phyloP scores from a whole-genome alignment of 495 filamentous ascomycete genomes.

The Lindgomyces ingoldianus region DNA sequence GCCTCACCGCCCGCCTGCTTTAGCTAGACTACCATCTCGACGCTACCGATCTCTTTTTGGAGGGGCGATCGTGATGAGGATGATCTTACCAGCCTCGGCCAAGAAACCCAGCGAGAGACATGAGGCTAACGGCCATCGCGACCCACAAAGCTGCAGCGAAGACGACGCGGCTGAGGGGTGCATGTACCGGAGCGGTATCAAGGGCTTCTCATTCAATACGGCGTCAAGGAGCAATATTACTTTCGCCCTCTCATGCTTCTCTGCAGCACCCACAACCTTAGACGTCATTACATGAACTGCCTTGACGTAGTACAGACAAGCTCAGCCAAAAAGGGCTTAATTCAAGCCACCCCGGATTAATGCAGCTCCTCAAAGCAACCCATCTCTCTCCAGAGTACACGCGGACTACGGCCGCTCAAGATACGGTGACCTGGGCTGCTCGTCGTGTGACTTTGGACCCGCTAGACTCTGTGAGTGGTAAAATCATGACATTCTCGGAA shows the following conservation, averaged over 20 bases:
- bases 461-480: background rate
- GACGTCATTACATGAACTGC: too few relatives aligned
- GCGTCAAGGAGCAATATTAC: background rate
- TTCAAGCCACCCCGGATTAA: background rate
- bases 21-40: background rate
- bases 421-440: constrained; percentile 12
- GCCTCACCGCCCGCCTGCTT: constrained; percentile 13
- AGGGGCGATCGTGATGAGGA: constrained; percentile 12
- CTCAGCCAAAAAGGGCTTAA: background rate
- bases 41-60: constrained; percentile 14
- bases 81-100: too few relatives aligned
- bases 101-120: background rate
- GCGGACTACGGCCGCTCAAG: background rate
- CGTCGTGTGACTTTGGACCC: background rate
- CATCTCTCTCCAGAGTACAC: background rate
- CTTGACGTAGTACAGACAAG: too few relatives aligned
- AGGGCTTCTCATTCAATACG: background rate
- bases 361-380: background rate
- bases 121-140: background rate
- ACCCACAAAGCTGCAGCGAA: background rate
- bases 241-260: background rate
- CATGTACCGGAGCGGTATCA: constrained; percentile 5
- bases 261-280: background rate
- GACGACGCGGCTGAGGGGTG: constrained; percentile 6
- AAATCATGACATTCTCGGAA: constrained; percentile 1